Percentiles rank a stretch among this genome's conserved stretches.
Evolutionary conservation across 129 eudicot species (phyloP).

Genomic region (Chrysanthemum lavandulifolium): DNA sequence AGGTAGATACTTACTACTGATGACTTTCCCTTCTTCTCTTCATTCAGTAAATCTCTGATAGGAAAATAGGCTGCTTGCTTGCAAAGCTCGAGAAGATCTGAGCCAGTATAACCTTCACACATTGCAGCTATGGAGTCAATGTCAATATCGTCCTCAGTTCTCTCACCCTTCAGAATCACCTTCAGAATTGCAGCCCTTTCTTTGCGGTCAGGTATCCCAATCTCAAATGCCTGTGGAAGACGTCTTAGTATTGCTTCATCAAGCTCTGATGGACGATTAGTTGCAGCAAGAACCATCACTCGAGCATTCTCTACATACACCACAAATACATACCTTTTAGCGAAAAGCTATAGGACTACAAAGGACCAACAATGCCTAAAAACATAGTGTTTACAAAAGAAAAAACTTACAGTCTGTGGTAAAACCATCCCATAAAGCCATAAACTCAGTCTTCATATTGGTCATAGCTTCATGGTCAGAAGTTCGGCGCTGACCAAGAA

Average conservation of each 20-base stretch:
- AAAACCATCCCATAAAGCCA: slow-evolving; percentile 96
- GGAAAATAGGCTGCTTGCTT: slow-evolving; percentile 91
- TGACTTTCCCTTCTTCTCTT: slow-evolving; percentile 60
- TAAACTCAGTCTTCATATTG: slow-evolving; percentile 92
- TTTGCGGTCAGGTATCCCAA: slow-evolving; percentile 70
- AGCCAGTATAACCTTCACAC: slow-evolving; percentile 90
- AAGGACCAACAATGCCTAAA: neutral
- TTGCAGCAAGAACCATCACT: slow-evolving; percentile 95
- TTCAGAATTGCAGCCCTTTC: slow-evolving; percentile 72
- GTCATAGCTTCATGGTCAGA: slow-evolving; percentile 84
- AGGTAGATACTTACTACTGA: slow-evolving; percentile 43
- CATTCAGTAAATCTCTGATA: slow-evolving; percentile 64
- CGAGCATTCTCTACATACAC: slow-evolving; percentile 62
- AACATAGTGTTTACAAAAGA: neutral
- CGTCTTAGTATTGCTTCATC: slow-evolving; percentile 95
- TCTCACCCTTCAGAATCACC: slow-evolving; percentile 78
- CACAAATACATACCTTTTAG: neutral
- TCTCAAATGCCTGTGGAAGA: slow-evolving; percentile 89
- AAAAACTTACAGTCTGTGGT: slow-evolving; percentile 79
- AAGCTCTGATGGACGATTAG: slow-evolving; percentile 93
- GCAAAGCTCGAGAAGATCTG: slow-evolving; percentile 86
- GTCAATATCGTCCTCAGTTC: slow-evolving; percentile 53
- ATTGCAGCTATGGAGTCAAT: slow-evolving; percentile 60
- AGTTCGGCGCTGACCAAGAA: slow-evolving; percentile 81
- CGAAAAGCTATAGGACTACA: neutral